Conservation (phyloP, 495 filamentous ascomycete genomes). For the Penicillium angulare region DNA sequence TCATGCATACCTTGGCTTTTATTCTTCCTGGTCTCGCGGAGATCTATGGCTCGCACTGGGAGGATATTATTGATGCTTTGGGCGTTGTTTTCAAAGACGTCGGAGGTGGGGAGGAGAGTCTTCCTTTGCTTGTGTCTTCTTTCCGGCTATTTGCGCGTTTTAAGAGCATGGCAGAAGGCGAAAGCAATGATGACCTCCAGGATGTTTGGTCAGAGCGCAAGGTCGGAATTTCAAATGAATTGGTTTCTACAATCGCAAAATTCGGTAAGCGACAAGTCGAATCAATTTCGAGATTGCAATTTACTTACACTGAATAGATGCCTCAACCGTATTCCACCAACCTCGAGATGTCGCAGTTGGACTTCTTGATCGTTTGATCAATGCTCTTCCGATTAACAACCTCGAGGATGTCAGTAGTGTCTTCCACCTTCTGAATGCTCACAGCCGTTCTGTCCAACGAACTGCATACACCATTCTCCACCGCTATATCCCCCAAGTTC, state of each 20-base stretch:
- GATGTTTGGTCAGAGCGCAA: slow-evolving; percentile 64
- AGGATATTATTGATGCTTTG: slow-evolving; percentile 59
- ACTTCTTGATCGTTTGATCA: slow-evolving; percentile 61
- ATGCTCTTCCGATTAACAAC: slow-evolving; percentile 52
- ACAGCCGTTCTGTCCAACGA: slow-evolving; percentile 71
- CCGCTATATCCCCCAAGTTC: slow-evolving; percentile 65
- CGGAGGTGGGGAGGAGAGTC: slow-evolving; percentile 37
- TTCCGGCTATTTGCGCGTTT: slow-evolving; percentile 68
- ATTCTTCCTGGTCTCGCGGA: slow-evolving; percentile 69
- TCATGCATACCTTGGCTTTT: slow-evolving; percentile 61
- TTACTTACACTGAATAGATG: slow-evolving; percentile 31
- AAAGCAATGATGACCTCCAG: slow-evolving; percentile 80
- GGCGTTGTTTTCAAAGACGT: slow-evolving; percentile 52
- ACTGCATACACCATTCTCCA: slow-evolving; percentile 82
- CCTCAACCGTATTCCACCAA: slow-evolving; percentile 53
- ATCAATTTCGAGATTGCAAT: neutral
- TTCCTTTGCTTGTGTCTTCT: slow-evolving; percentile 66
- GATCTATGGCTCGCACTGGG: slow-evolving; percentile 87
- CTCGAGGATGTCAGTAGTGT: slow-evolving; percentile 58
- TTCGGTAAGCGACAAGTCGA: slow-evolving; percentile 34
- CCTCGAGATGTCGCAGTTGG: slow-evolving; percentile 71
- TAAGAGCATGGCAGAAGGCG: slow-evolving; percentile 49
- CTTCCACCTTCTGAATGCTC: slow-evolving; percentile 71
- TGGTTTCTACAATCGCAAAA: slow-evolving; percentile 52
- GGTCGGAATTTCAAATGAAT: slow-evolving; percentile 44